Base-by-base conservation (phyloP, 2,329 filamentous ascomycete genomes). In the Apiospora rasikravindrae region DNA sequence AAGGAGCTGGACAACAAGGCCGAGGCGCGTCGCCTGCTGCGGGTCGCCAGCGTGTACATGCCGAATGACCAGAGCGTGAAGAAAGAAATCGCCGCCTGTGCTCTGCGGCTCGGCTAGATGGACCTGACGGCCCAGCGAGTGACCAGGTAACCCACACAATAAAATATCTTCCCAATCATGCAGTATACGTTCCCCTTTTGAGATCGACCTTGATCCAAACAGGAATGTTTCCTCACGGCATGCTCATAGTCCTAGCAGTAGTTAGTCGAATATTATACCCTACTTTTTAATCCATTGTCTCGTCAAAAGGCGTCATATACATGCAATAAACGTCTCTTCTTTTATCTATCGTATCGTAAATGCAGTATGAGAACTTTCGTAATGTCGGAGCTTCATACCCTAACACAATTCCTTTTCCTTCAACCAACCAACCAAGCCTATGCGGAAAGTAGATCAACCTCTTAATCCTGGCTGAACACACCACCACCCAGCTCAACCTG, bases 401-500 rank as follows among this genome's bases (percentile, higher is more conserved):
- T n/a, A n/a, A 64, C 19, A n/a, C 22, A 37, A 3, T n/a, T n/a
- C 10, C 11, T n/a, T 37, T n/a, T 8, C 29, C 24, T 33, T 37
- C 26, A 13, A 11, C 16, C 16, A 22, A 53, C 24, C 11, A 10
- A 42, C 40, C 40, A 53, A 26, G 26, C 51, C 51, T 7, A 57
- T 24, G 16, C 24, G 51, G 14, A 40, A n/a, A 40, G 57, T 37
- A 24, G 19, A n/a, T 33, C 33, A 29, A 37, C 57, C 33, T 24
- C 57, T 64, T 64, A 64, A n/a, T 64, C 57, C 68, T 84, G 84
- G 66, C 82, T 81, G 79, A 88, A 88, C 8, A 85, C 81, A 72
- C 94, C 93, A 11, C 89, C 92, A 67, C 84, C 85, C 16, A 95
- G 84, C 80, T 98, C 96, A 69, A 98, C 91, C 83, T 93, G 95